A percentile compares a stretch with the other conserved stretches of the same genome.
These are phyloP conservation scores for Leccinum pachyderme DNA, from an alignment of 1,284 basidiomycete species.

Conservation along the genomic window DNA sequence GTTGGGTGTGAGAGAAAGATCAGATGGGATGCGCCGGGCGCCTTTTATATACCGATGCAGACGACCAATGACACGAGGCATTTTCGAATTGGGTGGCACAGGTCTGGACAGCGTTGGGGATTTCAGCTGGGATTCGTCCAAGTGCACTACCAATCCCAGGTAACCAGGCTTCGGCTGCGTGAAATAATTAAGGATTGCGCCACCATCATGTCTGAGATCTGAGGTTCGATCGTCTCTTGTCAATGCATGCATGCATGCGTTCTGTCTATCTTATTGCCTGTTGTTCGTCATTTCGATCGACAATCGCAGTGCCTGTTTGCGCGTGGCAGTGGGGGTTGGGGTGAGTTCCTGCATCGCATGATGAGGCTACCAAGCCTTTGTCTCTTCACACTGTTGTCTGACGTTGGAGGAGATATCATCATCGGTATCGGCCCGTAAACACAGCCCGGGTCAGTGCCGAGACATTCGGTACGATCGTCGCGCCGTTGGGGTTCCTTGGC, in stretches of 20 bases:
- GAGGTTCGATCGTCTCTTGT: not conserved
- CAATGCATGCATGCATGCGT: no score
- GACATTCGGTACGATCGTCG: not conserved
- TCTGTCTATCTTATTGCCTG: not conserved
- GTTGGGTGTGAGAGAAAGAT: not conserved
- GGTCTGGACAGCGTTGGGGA: conserved; percentile 3
- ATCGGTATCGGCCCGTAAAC: not conserved
- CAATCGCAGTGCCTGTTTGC: not conserved
- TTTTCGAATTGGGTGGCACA: conserved; percentile 6
- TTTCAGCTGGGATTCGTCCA: not conserved
- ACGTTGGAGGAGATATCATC: not conserved
- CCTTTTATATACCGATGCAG: not conserved
- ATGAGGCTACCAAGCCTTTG: not conserved
- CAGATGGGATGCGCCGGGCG: not conserved
- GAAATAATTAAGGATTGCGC: not conserved
- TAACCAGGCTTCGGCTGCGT: not conserved
- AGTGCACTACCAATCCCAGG: not conserved
- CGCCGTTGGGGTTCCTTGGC: not conserved
- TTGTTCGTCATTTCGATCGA: not conserved
- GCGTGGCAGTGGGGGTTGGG: no score
- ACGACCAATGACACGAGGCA: not conserved
- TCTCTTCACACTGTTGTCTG: not conserved
- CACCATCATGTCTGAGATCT: not conserved
- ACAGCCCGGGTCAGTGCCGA: conserved; percentile 11
- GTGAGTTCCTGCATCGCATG: no score